Percentiles rank a stretch among this genome's conserved stretches.
These are phyloP conservation scores for Auxenochlorella pyrenoidosa DNA, from an alignment of 139 green algal genomes.

Conservation along the genomic window DNA sequence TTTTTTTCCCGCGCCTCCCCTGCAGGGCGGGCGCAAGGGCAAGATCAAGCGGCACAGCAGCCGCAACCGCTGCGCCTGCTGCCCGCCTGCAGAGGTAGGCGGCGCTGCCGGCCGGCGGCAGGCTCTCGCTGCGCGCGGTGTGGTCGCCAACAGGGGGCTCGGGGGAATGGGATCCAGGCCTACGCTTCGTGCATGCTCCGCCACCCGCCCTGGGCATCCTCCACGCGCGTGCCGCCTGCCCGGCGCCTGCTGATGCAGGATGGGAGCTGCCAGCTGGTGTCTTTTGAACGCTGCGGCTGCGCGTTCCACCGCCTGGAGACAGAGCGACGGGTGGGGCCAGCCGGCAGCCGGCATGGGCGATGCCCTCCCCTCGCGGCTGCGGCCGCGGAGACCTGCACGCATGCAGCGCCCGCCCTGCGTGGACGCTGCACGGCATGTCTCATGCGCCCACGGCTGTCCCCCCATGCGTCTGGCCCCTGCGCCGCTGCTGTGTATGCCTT, in stretches of 20 bases:
- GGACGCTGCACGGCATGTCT: no score
- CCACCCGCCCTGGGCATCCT: not conserved
- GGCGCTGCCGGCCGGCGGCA: no score
- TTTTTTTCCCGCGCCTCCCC: not conserved
- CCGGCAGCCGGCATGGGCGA: no score
- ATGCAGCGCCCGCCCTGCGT: not conserved
- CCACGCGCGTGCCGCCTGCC: not conserved
- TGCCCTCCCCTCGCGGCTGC: no score
- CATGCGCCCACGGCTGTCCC: not conserved
- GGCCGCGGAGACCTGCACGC: no score
- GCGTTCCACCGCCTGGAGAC: constrained; percentile 46
- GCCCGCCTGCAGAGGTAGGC: not conserved
- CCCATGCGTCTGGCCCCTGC: not conserved
- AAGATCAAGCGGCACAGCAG: constrained; percentile 38
- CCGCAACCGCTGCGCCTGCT: constrained; percentile 44
- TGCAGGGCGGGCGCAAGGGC: constrained; percentile 14
- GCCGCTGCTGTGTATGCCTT: not conserved
- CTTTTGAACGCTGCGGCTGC: constrained; percentile 33
- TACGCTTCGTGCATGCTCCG: not conserved
- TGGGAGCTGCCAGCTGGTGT: constrained; percentile 9
- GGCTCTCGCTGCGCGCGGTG: no score
- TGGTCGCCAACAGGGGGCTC: no score
- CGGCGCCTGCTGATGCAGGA: constrained; percentile 13
- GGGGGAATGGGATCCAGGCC: no score
- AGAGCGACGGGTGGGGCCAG: constrained; percentile 22